A percentile compares a stretch with the other conserved stretches of the same genome.
These are phyloP conservation scores for Saccharomycopsis capsularis DNA, from an alignment of 805 yeast species.

Conservation along the genomic window DNA sequence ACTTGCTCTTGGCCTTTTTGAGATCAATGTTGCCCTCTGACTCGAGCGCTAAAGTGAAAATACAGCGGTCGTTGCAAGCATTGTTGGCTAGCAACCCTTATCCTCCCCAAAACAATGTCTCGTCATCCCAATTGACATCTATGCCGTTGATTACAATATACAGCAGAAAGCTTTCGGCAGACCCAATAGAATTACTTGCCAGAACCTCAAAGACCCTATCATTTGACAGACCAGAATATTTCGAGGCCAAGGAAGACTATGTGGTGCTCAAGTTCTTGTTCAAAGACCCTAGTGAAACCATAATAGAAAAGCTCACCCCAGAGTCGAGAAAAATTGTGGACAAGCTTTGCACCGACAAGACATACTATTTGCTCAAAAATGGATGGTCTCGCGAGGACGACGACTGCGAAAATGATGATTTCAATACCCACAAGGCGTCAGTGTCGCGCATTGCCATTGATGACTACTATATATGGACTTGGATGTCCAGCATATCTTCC, in stretches of 20 bases:
- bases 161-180: constrained; percentile 33
- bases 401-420: not conserved
- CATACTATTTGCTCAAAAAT: constrained; percentile 15
- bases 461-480: constrained; percentile 87
- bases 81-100: constrained; percentile 59
- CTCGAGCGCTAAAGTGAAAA: constrained; percentile 34
- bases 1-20: constrained; percentile 38
- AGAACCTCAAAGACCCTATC: constrained; percentile 52
- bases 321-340: constrained; percentile 60
- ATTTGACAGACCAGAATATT: constrained; percentile 50
- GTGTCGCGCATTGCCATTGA: constrained; percentile 65
- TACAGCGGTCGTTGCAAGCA: constrained; percentile 63
- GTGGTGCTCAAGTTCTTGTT: constrained; percentile 68
- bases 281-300: constrained; percentile 44
- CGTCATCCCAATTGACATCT: constrained; percentile 11
- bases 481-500: constrained; percentile 71
- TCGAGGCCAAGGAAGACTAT: constrained; percentile 71
- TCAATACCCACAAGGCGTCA: not conserved
- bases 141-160: constrained; percentile 53
- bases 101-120: constrained; percentile 42
- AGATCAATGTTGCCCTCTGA: constrained; percentile 66
- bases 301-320: constrained; percentile 58
- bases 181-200: constrained; percentile 53
- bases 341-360: constrained; percentile 27
- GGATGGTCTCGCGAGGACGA: constrained; percentile 20